phyloP scores from a whole-genome alignment of 176 grass and related monocot genomes.

The Oryza punctata region DNA sequence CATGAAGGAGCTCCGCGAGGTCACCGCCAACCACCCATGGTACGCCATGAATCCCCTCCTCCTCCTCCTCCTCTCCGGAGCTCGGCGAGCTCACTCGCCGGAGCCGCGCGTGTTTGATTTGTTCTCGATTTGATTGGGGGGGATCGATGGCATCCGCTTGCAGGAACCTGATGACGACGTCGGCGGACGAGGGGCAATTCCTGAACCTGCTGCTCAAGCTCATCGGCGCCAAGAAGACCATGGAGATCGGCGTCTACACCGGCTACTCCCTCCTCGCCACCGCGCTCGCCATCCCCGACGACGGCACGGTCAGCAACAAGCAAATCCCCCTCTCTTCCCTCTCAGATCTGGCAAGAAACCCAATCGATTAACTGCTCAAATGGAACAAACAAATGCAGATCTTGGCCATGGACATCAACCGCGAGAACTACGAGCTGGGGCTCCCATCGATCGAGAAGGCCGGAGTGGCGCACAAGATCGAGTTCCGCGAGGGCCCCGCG shows the following conservation, averaged over 20 bases:
- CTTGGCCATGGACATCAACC: slow-evolving; percentile 98
- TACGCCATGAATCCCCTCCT: background rate
- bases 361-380: background rate
- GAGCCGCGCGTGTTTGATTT: background rate
- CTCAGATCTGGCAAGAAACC: background rate
- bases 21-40: slow-evolving; percentile 81
- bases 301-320: slow-evolving; percentile 67
- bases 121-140: background rate
- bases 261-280: slow-evolving; percentile 98
- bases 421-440: slow-evolving; percentile 91
- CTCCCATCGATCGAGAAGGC: slow-evolving; percentile 83
- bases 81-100: background rate
- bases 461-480: slow-evolving; percentile 94
- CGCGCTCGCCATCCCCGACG: slow-evolving; percentile 83
- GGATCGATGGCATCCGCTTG: background rate
- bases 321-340: too few species aligned
- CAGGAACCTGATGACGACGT: slow-evolving; percentile 90
- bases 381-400: slow-evolving; percentile 47
- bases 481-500: slow-evolving; percentile 89
- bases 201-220: slow-evolving; percentile 84
- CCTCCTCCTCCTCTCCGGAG: background rate
- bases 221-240: slow-evolving; percentile 93
- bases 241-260: slow-evolving; percentile 99
- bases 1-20: slow-evolving; percentile 85
- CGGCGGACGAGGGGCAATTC: slow-evolving; percentile 92